Percentiles rank a stretch among this genome's conserved stretches.
Evolutionary conservation across 345 rosid species (phyloP).

Genomic region (Cochlearia excelsa): DNA sequence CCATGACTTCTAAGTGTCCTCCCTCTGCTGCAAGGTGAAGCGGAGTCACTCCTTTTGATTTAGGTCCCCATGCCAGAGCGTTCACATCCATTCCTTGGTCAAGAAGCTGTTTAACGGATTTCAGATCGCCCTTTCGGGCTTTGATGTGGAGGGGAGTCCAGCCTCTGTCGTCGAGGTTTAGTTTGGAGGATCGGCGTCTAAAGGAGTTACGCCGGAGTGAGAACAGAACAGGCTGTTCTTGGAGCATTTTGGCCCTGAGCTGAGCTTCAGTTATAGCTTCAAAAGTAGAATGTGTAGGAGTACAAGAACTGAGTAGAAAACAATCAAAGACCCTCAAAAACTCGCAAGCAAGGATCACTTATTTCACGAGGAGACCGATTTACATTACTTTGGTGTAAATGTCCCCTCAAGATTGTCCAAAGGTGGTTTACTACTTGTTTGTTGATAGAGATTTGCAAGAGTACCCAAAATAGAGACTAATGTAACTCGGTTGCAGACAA

Average conservation of each 20-base stretch:
- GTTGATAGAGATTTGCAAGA: not conserved
- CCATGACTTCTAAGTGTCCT: constrained; percentile 89
- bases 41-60: constrained; percentile 80
- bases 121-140: constrained; percentile 84
- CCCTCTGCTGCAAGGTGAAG: constrained; percentile 99
- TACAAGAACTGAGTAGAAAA: constrained; percentile 3
- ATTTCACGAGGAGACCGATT: constrained; percentile 11
- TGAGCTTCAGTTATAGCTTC: constrained; percentile 1
- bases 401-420: constrained; percentile 11
- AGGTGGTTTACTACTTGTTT: constrained; percentile 14
- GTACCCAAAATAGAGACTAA: constrained; percentile 12
- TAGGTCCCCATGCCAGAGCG: constrained; percentile 82
- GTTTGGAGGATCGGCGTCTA: constrained; percentile 51
- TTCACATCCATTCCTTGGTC: constrained; percentile 84
- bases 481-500: constrained; percentile 23
- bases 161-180: constrained; percentile 73
- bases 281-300: constrained; percentile 5
- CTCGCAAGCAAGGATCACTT: constrained; percentile 15
- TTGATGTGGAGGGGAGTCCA: constrained; percentile 86
- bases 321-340: not conserved
- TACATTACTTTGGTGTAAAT: constrained; percentile 25
- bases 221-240: constrained; percentile 43
- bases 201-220: constrained; percentile 56
- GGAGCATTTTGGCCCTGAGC: constrained; percentile 42
- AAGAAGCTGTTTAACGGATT: constrained; percentile 67